Evolutionary conservation across 140 eudicot species (phyloP).

Genomic region (Bidens hawaiensis): DNA sequence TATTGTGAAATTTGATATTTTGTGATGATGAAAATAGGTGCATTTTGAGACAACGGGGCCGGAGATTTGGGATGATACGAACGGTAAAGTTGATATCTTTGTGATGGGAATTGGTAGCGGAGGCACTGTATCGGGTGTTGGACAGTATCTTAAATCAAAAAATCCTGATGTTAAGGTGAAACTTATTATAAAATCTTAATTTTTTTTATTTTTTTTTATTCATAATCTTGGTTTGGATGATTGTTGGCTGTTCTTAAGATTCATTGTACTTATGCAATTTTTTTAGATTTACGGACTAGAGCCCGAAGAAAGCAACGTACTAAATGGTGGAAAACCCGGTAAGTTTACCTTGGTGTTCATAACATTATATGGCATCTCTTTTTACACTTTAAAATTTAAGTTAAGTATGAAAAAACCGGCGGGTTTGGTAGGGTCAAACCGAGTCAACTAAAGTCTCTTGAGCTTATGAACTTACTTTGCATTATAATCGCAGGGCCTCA

Average conservation of each 20-base stretch:
- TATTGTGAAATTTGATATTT: no score
- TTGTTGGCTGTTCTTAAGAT: neutral
- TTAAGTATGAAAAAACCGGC: neutral
- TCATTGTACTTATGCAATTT: neutral
- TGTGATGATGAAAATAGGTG: slow-evolving; percentile 40
- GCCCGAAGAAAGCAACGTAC: slow-evolving; percentile 89
- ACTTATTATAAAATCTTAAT: neutral
- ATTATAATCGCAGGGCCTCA: slow-evolving; percentile 80
- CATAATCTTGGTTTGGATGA: neutral
- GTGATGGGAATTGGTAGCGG: slow-evolving; percentile 99
- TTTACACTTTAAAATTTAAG: no score
- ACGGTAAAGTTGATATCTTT: slow-evolving; percentile 88
- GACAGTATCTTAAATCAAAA: slow-evolving; percentile 88
- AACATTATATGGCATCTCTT: neutral
- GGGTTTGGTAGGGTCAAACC: neutral
- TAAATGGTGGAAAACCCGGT: slow-evolving; percentile 99
- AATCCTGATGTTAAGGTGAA: slow-evolving; percentile 87
- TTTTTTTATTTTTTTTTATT: neutral
- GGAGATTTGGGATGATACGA: slow-evolving; percentile 94
- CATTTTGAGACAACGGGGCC: slow-evolving; percentile 99
- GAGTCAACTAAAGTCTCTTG: neutral
- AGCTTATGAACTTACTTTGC: neutral
- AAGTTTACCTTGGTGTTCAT: neutral
- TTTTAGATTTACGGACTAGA: slow-evolving; percentile 85
- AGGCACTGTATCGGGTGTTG: slow-evolving; percentile 98